These are phyloP conservation scores for Thermomucor indicae-seudaticae DNA, from an alignment of 371 early-diverging fungal species.

Conservation along the genomic window DNA sequence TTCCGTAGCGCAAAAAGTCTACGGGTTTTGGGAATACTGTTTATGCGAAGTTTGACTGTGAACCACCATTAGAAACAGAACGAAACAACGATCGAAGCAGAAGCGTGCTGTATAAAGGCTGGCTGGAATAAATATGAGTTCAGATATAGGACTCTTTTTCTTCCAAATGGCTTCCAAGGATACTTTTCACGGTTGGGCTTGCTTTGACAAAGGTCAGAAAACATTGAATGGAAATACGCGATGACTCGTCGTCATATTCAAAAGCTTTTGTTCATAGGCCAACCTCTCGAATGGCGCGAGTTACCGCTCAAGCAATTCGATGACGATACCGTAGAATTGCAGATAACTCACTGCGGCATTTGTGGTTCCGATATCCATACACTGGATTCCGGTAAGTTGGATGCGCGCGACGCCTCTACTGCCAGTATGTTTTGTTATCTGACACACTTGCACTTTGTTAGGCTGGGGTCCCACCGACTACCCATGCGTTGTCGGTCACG, in stretches of 20 bases:
- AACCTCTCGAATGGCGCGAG: slow-evolving; percentile 15
- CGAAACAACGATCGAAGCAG: too few species aligned
- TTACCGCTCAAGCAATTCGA: slow-evolving; percentile 25
- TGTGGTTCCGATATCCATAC: slow-evolving; percentile 53
- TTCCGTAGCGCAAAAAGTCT: too few species aligned
- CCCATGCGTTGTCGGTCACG: slow-evolving; percentile 59
- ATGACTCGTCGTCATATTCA: background rate
- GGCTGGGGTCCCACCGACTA: slow-evolving; percentile 58
- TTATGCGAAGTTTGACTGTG: too few species aligned
- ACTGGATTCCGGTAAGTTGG: slow-evolving; percentile 18
- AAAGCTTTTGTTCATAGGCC: background rate
- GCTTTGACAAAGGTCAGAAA: slow-evolving; percentile 18
- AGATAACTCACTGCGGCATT: slow-evolving; percentile 51
- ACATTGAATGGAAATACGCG: slow-evolving; percentile 13
- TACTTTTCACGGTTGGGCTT: slow-evolving; percentile 28
- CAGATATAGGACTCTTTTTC: too few species aligned
- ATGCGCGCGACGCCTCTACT: slow-evolving; percentile 35
- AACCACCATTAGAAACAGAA: too few species aligned
- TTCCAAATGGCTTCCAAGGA: too few species aligned
- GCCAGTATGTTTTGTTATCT: too few species aligned
- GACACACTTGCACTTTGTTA: too few species aligned
- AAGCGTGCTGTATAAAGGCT: too few species aligned
- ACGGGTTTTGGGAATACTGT: too few species aligned
- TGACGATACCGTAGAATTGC: slow-evolving; percentile 53
- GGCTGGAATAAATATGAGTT: too few species aligned